Evolutionary conservation across 2,329 filamentous ascomycete species (phyloP), one percentile per base, ranked within the genome.

Genomic region (Cladosporium velox): DNA sequence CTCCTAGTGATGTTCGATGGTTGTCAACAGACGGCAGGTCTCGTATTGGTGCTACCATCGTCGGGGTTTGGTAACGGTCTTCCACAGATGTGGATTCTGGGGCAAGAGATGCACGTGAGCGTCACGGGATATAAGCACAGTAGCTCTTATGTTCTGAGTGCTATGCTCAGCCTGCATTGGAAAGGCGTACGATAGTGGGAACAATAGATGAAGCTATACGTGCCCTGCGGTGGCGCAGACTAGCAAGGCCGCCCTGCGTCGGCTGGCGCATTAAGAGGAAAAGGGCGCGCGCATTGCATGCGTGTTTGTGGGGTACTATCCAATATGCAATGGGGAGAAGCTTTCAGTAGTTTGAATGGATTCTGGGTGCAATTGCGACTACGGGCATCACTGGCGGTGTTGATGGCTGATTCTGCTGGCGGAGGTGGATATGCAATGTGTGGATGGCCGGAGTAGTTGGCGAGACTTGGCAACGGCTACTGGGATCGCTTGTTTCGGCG

Each of bases 401-500:
- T 21, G 32, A 58, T 41, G 34, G 55, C 55, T 32, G 55, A 24
- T 58, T 58, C 32, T 58, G 32, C 55, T 58, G 8, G 55, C 21
- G 55, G 55, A 41, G 34, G 32, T 58, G 55, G 41, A 47, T 21
- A 44, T 44, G 18, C 41, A 8, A 47, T 47, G 41, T 24, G 55
- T 58, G 34, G 34, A 28, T 26, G 57, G 38, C 14, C 35, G 57
- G 38, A 41, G 57, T 44, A 44, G 57, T 59, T 47, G 18, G 38
- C 24, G 5, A 8, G 21, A 59, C 57, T 59, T 59, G 57, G 57
- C 57, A 59, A 59, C 57, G 57, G 57, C 41, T 32, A 26, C 57
- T 47, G 38, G 55, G 55, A 26, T 58, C 34, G 55, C 34, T 58
- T 59, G 57, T 59, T 47, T 59, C 34, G 34, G 21, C 34, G 34